Base-by-base conservation (phyloP, 306 rosid genomes). In the Prinsepia uniflora region DNA sequence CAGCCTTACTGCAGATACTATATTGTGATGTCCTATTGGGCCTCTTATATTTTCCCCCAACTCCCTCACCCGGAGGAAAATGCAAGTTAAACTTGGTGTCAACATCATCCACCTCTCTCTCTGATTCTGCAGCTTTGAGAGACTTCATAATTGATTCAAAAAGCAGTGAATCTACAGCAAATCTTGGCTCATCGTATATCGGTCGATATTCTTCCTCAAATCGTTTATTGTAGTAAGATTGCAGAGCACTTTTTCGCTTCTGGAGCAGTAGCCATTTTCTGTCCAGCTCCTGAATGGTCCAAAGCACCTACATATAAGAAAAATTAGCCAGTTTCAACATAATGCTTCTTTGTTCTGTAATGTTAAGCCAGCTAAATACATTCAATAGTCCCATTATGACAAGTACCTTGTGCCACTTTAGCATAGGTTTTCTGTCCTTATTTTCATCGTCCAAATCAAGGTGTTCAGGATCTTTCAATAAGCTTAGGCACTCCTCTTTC, bases 31-130 rank as follows among this genome's bases (percentile, higher is more conserved):
- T 94, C 88, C 97, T 82, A 71, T 86, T 89, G 19, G 99, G 99
- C 83, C 97, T 89, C 84, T 91, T 94, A 83, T 72, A 94, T 65
- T 94, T 90, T 49, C 99, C 97, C 83, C 91, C 99, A 70, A 81
- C 92, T 79, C 92, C 88, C 84, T 94, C 99, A 65, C 99, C 97
- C 4, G 96, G 80, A 20, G 99, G 99, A 72, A 94, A 94, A 86
- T 94, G 99, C 81, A 94, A 75, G 85, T 94, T 94, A 79, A 94
- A 94, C 81, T 91, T 94, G 36, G 92, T 87, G 86, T 94, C 99
- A 78, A 94, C 99, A 73, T 94, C 99, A 65, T 94, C 99, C 79
- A 94, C 90, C 86, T 94, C 99, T 70, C 97, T 84, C 79, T 94
- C 99, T 19, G 99, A 84, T 77, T 87, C 97, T 62, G 99, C 99